Conservation (phyloP, 1,284 basidiomycete genomes). For the Austropuccinia psidii region DNA sequence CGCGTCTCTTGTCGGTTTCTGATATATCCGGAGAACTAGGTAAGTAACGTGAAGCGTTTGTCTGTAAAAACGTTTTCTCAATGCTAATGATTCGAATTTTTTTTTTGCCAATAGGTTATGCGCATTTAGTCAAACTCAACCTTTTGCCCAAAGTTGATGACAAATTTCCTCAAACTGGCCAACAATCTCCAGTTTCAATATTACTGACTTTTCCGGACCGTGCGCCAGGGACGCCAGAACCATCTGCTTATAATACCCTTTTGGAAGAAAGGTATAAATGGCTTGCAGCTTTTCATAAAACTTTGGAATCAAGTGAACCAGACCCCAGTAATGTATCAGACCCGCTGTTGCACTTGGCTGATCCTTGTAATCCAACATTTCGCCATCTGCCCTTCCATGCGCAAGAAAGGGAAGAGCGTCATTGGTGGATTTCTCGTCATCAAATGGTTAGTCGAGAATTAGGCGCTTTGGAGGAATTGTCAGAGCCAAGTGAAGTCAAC, state of each 20-base stretch:
- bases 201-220: constrained; percentile 27
- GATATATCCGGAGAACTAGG: constrained; percentile 47
- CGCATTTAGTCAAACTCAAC: constrained; percentile 53
- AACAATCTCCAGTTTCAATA: neutral
- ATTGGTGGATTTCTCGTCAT: constrained; percentile 18
- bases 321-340: neutral
- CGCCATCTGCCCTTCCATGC: neutral
- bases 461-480: neutral
- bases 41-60: constrained; percentile 34
- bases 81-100: neutral
- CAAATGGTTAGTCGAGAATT: constrained; percentile 2
- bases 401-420: constrained; percentile 20
- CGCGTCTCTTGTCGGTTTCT: constrained; percentile 54
- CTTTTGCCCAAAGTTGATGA: constrained; percentile 48
- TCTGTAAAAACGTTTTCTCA: neutral
- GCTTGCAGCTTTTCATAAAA: constrained; percentile 15
- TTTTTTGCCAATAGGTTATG: constrained; percentile 42
- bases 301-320: neutral
- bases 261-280: constrained; percentile 21
- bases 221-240: neutral
- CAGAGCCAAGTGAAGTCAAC: neutral
- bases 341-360: neutral
- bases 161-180: too few relatives aligned
- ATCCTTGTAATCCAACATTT: constrained; percentile 2
- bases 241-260: neutral